Conservation (phyloP, 257 asterid genomes). For the Penstemon barbatus region DNA sequence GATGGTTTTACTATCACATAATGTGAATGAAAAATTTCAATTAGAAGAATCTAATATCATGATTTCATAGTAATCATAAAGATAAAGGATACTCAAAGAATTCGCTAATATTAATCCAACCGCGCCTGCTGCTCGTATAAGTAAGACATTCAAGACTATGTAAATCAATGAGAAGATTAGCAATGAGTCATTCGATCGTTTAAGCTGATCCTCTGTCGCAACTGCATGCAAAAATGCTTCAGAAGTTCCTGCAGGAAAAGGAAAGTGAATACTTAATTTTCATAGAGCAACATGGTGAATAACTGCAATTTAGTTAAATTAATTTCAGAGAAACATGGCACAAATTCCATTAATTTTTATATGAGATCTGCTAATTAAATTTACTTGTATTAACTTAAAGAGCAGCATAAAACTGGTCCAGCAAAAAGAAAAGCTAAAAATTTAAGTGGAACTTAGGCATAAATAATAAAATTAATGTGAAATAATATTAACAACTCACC, state of each 20-base stretch:
- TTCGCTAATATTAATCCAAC: conserved; percentile 86
- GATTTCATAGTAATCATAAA: conserved; percentile 21
- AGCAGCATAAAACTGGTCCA: neutral
- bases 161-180: conserved; percentile 76
- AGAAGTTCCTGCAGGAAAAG: conserved; percentile 67
- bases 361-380: conserved; percentile 4
- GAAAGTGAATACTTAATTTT: neutral
- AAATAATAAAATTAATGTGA: conserved; percentile 4
- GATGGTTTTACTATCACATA: no score
- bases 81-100: conserved; percentile 92
- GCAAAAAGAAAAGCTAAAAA: neutral
- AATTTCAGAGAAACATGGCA: neutral
- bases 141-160: conserved; percentile 63
- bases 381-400: conserved; percentile 12
- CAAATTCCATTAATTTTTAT: neutral
- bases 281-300: neutral
- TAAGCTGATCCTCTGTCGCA: conserved; percentile 78
- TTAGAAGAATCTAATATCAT: conserved; percentile 16
- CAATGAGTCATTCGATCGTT: conserved; percentile 71
- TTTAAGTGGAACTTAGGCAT: neutral
- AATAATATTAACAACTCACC: conserved; percentile 41
- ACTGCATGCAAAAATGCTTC: conserved; percentile 98
- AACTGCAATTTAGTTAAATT: neutral
- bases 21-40: conserved; percentile 7
- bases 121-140: conserved; percentile 85